Evolutionary conservation across 805 yeast species (phyloP).

Genomic region (Pichia nanzhaoensis): DNA sequence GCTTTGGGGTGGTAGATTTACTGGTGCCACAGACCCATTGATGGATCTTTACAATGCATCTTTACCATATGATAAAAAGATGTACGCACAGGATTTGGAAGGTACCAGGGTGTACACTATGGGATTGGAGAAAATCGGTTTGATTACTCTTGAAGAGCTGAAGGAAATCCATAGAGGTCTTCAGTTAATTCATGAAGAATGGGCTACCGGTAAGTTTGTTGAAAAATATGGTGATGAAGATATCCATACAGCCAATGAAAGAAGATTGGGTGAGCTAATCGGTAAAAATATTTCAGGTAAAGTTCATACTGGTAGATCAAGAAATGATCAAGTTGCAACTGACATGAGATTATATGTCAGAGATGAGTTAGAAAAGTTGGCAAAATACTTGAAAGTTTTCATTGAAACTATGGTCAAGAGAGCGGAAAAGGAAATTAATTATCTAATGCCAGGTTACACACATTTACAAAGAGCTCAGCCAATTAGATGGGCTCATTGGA

Average conservation of each 20-base stretch:
- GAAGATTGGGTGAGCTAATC: constrained; percentile 92
- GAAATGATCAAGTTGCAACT: constrained; percentile 99
- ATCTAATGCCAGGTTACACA: constrained; percentile 98
- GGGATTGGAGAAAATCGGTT: constrained; percentile 74
- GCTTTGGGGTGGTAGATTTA: constrained; percentile 98
- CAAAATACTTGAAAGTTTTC: constrained; percentile 50
- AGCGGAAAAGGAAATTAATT: constrained; percentile 81
- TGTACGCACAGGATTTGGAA: constrained; percentile 90
- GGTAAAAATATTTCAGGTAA: constrained; percentile 94
- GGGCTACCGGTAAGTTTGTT: constrained; percentile 63
- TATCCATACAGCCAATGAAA: constrained; percentile 97
- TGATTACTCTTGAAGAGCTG: constrained; percentile 69
- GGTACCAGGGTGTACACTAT: constrained; percentile 92
- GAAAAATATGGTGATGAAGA: constrained; percentile 93
- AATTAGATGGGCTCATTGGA: constrained; percentile 99
- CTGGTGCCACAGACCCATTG: constrained; percentile 93
- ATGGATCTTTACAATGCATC: constrained; percentile 98
- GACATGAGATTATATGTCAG: constrained; percentile 95
- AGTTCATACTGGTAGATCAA: constrained; percentile 97
- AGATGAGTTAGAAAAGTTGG: constrained; percentile 59
- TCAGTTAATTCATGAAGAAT: constrained; percentile 63
- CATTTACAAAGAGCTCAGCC: constrained; percentile 99
- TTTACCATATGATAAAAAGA: constrained; percentile 87
- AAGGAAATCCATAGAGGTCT: constrained; percentile 79
- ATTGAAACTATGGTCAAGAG: constrained; percentile 64